Conservation (phyloP, 129 eudicot genomes). For the Centaurea solstitialis region DNA sequence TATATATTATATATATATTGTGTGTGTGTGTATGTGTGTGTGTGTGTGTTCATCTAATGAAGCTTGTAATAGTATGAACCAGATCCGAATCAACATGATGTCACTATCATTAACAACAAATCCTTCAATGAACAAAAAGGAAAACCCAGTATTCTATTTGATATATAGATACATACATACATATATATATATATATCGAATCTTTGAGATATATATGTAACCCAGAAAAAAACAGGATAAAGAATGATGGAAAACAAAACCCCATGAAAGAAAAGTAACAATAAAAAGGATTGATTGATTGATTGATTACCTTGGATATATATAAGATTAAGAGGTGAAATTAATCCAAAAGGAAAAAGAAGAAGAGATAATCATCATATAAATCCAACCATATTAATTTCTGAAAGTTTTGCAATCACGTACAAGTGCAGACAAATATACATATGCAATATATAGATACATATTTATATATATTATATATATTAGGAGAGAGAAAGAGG, state of each 20-base stretch:
- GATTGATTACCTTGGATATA: constrained; percentile 37
- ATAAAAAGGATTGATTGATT: too few species aligned
- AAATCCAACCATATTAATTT: constrained; percentile 28
- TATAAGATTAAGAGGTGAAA: constrained; percentile 32
- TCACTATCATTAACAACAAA: constrained; percentile 4
- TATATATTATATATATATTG: background rate
- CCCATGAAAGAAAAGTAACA: constrained; percentile 9
- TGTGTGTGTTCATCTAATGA: background rate
- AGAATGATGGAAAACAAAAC: background rate
- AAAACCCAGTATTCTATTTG: background rate
- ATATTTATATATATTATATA: constrained; percentile 7
- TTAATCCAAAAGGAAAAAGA: too few species aligned
- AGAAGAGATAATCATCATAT: background rate
- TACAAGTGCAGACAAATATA: constrained; percentile 33
- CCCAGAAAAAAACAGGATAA: constrained; percentile 11
- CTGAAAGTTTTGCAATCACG: constrained; percentile 34
- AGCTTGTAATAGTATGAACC: background rate
- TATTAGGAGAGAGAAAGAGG: too few species aligned
- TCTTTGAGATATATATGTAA: background rate
- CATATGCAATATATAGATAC: background rate
- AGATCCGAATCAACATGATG: constrained; percentile 14
- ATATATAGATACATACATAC: background rate
- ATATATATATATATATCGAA: background rate
- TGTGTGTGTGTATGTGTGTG: too few species aligned
- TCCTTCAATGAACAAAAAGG: background rate